These are phyloP conservation scores for Ensete ventricosum DNA, from an alignment of 176 grass and related monocot species.

Conservation along the genomic window DNA sequence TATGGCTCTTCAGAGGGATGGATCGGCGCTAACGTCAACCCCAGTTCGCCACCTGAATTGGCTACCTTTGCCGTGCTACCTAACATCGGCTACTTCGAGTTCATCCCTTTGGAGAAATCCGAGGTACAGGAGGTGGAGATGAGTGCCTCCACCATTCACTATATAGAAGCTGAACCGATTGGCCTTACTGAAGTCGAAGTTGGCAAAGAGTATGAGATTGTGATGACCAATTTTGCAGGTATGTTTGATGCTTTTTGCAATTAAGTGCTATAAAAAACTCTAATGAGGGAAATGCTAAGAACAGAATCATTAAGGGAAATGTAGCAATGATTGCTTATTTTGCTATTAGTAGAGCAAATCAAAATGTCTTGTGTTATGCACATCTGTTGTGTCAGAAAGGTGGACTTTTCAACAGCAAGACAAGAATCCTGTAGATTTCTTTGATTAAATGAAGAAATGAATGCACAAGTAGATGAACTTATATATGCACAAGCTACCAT, in stretches of 20 bases:
- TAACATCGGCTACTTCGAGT: conserved; percentile 87
- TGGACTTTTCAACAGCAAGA: too few relatives aligned
- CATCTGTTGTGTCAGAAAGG: too few relatives aligned
- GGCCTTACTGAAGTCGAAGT: conserved; percentile 58
- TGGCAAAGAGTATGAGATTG: conserved; percentile 78
- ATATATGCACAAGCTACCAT: too few relatives aligned
- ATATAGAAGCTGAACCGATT: conserved; percentile 42
- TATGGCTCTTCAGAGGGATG: conserved; percentile 85
- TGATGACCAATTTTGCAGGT: conserved; percentile 91
- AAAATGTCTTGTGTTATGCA: too few relatives aligned
- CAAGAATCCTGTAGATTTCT: too few relatives aligned
- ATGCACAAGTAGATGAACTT: too few relatives aligned
- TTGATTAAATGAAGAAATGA: too few relatives aligned
- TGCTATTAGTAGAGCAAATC: too few relatives aligned
- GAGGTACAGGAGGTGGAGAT: background rate
- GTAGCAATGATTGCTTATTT: too few relatives aligned
- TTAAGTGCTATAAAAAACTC: too few relatives aligned
- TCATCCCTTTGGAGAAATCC: conserved; percentile 37
- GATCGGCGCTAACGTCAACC: conserved; percentile 67
- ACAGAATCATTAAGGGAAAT: too few relatives aligned
- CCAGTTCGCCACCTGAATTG: conserved; percentile 41
- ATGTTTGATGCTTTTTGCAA: background rate
- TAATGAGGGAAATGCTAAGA: too few relatives aligned
- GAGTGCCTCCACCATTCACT: conserved; percentile 14
- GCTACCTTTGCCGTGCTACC: conserved; percentile 69